A percentile compares a stretch with the other conserved stretches of the same genome.
Evolutionary conservation across 768 basidiomycete species (phyloP).

Genomic region (Suillus sp.): DNA sequence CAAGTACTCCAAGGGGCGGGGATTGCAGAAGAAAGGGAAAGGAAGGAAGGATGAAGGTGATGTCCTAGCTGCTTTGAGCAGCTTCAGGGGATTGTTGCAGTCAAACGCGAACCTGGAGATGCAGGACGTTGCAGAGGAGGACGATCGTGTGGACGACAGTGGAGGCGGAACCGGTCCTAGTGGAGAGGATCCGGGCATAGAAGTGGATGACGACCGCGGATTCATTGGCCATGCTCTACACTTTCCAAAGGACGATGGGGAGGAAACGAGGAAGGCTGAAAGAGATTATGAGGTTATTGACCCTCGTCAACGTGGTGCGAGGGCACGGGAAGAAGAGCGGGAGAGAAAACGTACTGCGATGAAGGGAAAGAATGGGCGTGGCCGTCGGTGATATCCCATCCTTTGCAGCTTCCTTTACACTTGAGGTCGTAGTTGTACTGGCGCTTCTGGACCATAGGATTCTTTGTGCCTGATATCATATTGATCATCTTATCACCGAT

Average conservation of each 20-base stretch:
- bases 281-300: constrained; percentile 91
- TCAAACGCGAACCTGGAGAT: constrained; percentile 37
- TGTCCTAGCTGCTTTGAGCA: constrained; percentile 65
- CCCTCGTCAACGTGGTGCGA: constrained; percentile 69
- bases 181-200: constrained; percentile 57
- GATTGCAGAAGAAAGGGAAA: constrained; percentile 56
- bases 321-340: constrained; percentile 77
- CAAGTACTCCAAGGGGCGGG: constrained; percentile 72
- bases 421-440: neutral
- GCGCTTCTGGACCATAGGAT: neutral
- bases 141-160: constrained; percentile 17
- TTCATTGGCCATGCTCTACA: constrained; percentile 73
- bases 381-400: constrained; percentile 23
- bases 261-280: constrained; percentile 76
- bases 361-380: constrained; percentile 24
- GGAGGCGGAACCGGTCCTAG: constrained; percentile 19
- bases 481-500: constrained; percentile 4
- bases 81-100: constrained; percentile 73
- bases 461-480: neutral
- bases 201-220: constrained; percentile 76
- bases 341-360: constrained; percentile 52
- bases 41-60: constrained; percentile 72
- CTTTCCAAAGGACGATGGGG: constrained; percentile 79
- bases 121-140: constrained; percentile 22
- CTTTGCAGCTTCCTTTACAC: neutral